Percentiles rank a stretch among this genome's conserved stretches.
phyloP scores from a whole-genome alignment of 805 yeast genomes.

The Suhomyces emberorum region DNA sequence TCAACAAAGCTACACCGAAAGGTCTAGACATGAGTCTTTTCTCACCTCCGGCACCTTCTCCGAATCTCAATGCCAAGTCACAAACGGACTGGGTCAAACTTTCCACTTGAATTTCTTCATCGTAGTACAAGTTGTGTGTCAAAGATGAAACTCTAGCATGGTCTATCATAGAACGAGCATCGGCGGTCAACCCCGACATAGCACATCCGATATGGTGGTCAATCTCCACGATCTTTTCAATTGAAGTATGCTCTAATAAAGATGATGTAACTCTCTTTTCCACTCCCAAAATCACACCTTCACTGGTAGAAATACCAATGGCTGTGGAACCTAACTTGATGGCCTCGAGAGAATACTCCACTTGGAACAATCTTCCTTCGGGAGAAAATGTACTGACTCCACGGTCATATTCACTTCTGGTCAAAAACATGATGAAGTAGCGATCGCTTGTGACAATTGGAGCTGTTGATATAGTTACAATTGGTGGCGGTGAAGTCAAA shows the following conservation, averaged over 20 bases:
- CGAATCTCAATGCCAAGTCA: constrained; percentile 93
- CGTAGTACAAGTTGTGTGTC: constrained; percentile 84
- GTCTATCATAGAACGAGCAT: constrained; percentile 97
- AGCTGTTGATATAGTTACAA: neutral
- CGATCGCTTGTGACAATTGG: neutral
- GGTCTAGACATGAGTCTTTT: constrained; percentile 96
- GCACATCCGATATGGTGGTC: constrained; percentile 97
- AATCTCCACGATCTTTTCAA: constrained; percentile 93
- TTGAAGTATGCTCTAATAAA: constrained; percentile 83
- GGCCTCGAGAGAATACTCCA: constrained; percentile 95
- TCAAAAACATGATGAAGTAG: constrained; percentile 78
- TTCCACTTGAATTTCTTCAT: constrained; percentile 90
- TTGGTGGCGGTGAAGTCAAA: neutral
- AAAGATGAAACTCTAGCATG: constrained; percentile 91
- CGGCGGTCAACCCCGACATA: constrained; percentile 98
- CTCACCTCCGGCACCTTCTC: constrained; percentile 96
- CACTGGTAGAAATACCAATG: constrained; percentile 91
- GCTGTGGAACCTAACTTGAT: constrained; percentile 97
- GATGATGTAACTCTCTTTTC: constrained; percentile 96
- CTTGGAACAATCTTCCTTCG: constrained; percentile 97
- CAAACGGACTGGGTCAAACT: constrained; percentile 94
- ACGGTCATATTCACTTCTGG: constrained; percentile 99
- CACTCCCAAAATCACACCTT: constrained; percentile 94
- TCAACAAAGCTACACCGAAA: constrained; percentile 93
- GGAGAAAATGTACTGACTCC: constrained; percentile 99